Evolutionary conservation across 23 red algal species (phyloP), one percentile per base, ranked within the genome.

Genomic region (Chondrus crispus): DNA sequence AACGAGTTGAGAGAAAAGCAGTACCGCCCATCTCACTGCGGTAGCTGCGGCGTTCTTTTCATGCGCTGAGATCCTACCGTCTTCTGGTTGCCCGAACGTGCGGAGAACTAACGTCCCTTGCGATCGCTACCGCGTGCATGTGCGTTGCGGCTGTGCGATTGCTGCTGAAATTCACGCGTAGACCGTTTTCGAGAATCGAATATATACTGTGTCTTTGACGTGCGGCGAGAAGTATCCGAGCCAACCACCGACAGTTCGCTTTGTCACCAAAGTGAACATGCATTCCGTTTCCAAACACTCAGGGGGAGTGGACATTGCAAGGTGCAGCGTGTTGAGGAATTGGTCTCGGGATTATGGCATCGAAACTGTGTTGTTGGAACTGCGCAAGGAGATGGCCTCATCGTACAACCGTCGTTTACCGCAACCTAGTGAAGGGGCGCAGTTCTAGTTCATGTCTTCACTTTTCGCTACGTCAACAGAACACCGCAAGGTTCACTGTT

Each of bases 161-260:
- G 24, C 9, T 39, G 22, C 7, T 29, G 68, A 12, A 12, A n/a
- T 44, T 46, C 49, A 11, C 48, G 29, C 24, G 45, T 64, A 98
- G 95, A 99, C 94, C 19, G 92, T 89, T 26, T 99, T 93, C 84
- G 97, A 99, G 94, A 99, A 99, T 83, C 94, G 94, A 57, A 99
- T 99, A 71, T 99, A 95, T 83, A 92, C 87, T 30, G 45, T 99
- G 9, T 91, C 87, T 22, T 41, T 99, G 16, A 54, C 64, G 6
- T 99, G 97, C 58, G 97, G 97, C 44, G 84, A 93, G n/a, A 84
- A 80, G 46, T 99, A 99, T 90, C 97, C 97, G 30, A 47, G 37
- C 14, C 44, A 66, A 53, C 97, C 97, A 24, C 97, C 97, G 8
- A 46, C 76, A 16, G 90, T 99, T 1, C 89, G 85, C 29, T 99